These are phyloP conservation scores for Hypericum perforatum DNA, from an alignment of 345 rosid genomes.

Conservation along the genomic window DNA sequence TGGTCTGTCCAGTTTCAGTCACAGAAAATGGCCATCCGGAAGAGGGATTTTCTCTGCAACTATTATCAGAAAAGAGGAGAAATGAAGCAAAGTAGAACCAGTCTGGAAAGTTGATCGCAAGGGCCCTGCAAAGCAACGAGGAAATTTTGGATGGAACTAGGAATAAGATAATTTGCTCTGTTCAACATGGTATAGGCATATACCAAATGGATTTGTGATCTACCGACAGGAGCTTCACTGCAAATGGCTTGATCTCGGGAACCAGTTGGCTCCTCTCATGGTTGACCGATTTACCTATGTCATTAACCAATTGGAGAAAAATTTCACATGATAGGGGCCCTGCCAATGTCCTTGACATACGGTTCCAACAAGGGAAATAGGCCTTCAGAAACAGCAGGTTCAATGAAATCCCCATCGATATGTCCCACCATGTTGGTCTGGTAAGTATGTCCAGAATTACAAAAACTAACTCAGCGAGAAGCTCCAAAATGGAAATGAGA, in stretches of 20 bases:
- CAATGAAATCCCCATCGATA: conserved; percentile 44
- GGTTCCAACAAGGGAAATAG: conserved; percentile 46
- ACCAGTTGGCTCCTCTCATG: conserved; percentile 12
- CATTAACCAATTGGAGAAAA: conserved; percentile 34
- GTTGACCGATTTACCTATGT: conserved; percentile 18
- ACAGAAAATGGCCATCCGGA: conserved; percentile 14
- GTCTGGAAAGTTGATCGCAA: conserved; percentile 67
- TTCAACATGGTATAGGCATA: conserved; percentile 8
- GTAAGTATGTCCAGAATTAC: conserved; percentile 41
- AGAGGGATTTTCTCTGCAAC: conserved; percentile 12
- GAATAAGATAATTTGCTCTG: background rate
- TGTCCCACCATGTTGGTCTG: conserved; percentile 63
- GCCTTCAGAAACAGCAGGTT: conserved; percentile 53
- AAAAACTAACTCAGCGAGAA: conserved; percentile 40
- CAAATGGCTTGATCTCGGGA: conserved; percentile 18
- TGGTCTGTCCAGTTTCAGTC: conserved; percentile 14
- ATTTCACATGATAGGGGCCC: conserved; percentile 38
- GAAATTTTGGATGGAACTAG: background rate
- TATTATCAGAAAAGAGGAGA: conserved; percentile 36
- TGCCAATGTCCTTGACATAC: conserved; percentile 32
- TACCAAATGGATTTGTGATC: conserved; percentile 66
- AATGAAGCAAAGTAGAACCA: conserved; percentile 73
- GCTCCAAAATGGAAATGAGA: conserved; percentile 40
- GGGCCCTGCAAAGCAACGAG: conserved; percentile 47
- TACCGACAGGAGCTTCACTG: conserved; percentile 17